A percentile compares a stretch with the other conserved stretches of the same genome.
Evolutionary conservation across 805 yeast species (phyloP).

Genomic region (Ogataea zsoltii): DNA sequence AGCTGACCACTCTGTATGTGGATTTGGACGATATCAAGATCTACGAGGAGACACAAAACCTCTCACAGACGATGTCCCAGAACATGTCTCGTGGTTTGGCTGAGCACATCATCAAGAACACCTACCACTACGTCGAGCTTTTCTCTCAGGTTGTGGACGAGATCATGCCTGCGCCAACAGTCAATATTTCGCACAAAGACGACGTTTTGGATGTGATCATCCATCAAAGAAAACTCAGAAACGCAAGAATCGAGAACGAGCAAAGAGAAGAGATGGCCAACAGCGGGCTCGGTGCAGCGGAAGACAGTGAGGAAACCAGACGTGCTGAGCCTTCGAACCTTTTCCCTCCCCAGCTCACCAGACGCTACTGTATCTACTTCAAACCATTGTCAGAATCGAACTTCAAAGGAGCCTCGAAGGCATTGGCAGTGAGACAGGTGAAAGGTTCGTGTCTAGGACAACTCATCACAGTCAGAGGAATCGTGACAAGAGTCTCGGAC

Average conservation of each 20-base stretch:
- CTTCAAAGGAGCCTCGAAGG: constrained; percentile 43
- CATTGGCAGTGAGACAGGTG: constrained; percentile 87
- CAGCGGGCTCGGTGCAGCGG: constrained; percentile 34
- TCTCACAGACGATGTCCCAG: constrained; percentile 20
- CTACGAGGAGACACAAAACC: constrained; percentile 53
- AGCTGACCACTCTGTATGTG: constrained; percentile 61
- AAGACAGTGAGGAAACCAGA: constrained; percentile 18
- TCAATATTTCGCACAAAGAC: constrained; percentile 74
- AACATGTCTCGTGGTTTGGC: constrained; percentile 39
- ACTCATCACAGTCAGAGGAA: constrained; percentile 88
- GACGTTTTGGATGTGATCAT: constrained; percentile 91
- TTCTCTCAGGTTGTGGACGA: constrained; percentile 76
- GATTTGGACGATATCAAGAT: constrained; percentile 82
- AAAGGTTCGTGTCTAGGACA: constrained; percentile 83
- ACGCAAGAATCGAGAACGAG: constrained; percentile 69
- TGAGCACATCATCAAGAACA: constrained; percentile 65
- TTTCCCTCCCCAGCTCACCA: constrained; percentile 83
- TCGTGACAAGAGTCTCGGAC: constrained; percentile 92
- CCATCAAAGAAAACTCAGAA: constrained; percentile 85
- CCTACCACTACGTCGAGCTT: constrained; percentile 76
- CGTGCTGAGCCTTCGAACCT: constrained; percentile 41
- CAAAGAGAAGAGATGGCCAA: constrained; percentile 59
- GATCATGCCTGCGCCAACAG: constrained; percentile 84
- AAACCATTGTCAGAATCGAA: constrained; percentile 61
- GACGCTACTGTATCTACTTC: constrained; percentile 86